Evolutionary conservation across 192 early-diverging fungal species (phyloP).

Genomic region (Backusella macrospora): DNA sequence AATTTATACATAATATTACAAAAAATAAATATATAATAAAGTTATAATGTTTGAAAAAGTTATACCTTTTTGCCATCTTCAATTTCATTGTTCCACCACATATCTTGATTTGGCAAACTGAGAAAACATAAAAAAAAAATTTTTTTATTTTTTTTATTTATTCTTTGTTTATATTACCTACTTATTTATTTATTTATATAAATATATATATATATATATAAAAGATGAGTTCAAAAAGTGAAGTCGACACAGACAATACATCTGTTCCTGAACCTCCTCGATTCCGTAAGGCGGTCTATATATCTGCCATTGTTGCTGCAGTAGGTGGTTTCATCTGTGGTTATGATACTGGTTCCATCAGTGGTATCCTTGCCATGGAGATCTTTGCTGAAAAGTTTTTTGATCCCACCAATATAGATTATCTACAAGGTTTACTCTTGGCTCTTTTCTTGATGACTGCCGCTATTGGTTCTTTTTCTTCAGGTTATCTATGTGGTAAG

Average conservation of each 20-base stretch:
- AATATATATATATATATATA: no score
- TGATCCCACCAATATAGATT: conserved; percentile 9
- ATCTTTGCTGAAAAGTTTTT: conserved; percentile 21
- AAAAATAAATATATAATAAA: background rate
- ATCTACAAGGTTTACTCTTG: conserved; percentile 35
- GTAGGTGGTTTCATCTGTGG: conserved; percentile 39
- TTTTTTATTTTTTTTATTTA: background rate
- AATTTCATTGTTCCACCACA: background rate
- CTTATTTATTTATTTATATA: background rate
- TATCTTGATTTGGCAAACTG: background rate
- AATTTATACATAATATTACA: background rate
- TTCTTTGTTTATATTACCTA: background rate
- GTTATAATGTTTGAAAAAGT: conserved; percentile 10
- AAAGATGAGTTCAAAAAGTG: background rate
- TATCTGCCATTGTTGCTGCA: conserved; percentile 36
- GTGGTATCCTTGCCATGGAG: conserved; percentile 31
- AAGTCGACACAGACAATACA: background rate
- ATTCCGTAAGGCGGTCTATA: conserved; percentile 36
- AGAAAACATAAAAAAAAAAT: background rate
- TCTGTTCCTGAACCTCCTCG: conserved; percentile 9
- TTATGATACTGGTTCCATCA: conserved; percentile 36
- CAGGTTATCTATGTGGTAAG: conserved; percentile 34
- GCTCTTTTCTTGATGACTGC: conserved; percentile 41
- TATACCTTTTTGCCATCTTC: background rate
- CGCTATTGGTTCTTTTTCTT: conserved; percentile 35